Evolutionary conservation across 2,329 filamentous ascomycete species (phyloP), one percentile per base, ranked within the genome.

Genomic region (Aphanoascus verrucosus): DNA sequence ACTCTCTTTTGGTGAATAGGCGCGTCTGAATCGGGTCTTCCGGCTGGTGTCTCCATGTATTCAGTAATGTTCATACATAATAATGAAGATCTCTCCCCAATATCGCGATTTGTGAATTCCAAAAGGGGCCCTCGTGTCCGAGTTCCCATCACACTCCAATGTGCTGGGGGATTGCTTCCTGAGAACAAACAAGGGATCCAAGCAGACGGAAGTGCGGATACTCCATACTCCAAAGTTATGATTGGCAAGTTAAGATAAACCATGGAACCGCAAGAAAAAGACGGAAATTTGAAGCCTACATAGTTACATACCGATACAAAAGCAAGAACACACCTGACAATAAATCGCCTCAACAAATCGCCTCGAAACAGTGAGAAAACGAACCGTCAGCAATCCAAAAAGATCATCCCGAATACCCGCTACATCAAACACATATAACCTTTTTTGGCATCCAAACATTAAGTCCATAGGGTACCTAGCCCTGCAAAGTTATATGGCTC

Each of bases 381-480:
- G 38, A 35, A 45, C 32, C 50, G 32, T 40, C 50, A 52, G n/a
- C 34, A 52, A 38, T 42, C 49, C 23, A 28, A 45, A 45, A 52
- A 46, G 19, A 17, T 46, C 17, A 14, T 42, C 42, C 50, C 41
- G n/a, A 52, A 19, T 52, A 46, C 17, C 50, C 42, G n/a, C 20
- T 46, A 17, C 14, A 52, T 15, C 41, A 46, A 46, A 28, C 50
- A 45, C 32, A 52, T 32, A 46, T 44, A 34, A 37, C 32, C 50
- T 14, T 52, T 40, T 46, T 46, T 11, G 17, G 31, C 42, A 52
- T 52, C 50, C 50, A 52, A 42, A 37, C 41, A 52, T 52, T 52
- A 52, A 46, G 34, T 52, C 50, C 50, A 17, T 52, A 38, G 41
- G 42, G 34, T 31, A 52, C 9, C 46, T 46, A 38, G 34, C 42